Evolutionary conservation across 495 filamentous ascomycete genomes (phyloP).

Genomic region (Hyaloscypha finlandica): DNA sequence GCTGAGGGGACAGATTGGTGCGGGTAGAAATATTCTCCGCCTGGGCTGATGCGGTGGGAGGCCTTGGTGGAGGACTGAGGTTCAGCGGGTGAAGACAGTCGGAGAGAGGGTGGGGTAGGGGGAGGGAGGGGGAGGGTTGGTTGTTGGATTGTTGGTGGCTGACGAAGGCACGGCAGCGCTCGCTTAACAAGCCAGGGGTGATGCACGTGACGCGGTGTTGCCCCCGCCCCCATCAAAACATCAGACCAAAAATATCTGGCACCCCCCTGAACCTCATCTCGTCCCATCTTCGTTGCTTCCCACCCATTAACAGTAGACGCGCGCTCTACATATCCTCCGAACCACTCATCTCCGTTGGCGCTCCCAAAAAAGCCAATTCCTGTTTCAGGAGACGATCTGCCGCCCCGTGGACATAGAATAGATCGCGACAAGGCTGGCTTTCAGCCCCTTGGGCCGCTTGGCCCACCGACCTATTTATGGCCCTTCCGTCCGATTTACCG

Average conservation of each 20-base stretch:
- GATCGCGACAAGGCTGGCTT: constrained; percentile 5
- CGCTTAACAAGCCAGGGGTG: neutral
- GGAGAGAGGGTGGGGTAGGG: neutral
- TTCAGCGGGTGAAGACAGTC: neutral
- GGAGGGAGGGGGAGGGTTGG: neutral
- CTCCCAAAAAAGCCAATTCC: neutral
- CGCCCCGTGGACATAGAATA: neutral
- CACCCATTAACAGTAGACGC: constrained; percentile 21
- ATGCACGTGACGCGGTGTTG: neutral
- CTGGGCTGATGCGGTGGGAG: neutral
- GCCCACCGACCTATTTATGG: constrained; percentile 23
- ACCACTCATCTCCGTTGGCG: constrained; percentile 14
- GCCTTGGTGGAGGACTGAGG: neutral
- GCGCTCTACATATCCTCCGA: constrained; percentile 9
- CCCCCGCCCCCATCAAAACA: neutral
- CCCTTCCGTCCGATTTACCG: constrained; percentile 22
- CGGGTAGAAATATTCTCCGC: neutral
- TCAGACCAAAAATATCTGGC: neutral
- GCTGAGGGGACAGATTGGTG: neutral
- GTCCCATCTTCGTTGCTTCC: neutral
- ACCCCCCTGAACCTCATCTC: neutral
- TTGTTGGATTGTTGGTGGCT: neutral
- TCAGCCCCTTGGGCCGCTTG: neutral
- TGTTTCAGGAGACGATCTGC: constrained; percentile 17
- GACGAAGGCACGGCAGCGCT: neutral